Conservation (phyloP, 345 rosid species). For the Acer campestre region DNA sequence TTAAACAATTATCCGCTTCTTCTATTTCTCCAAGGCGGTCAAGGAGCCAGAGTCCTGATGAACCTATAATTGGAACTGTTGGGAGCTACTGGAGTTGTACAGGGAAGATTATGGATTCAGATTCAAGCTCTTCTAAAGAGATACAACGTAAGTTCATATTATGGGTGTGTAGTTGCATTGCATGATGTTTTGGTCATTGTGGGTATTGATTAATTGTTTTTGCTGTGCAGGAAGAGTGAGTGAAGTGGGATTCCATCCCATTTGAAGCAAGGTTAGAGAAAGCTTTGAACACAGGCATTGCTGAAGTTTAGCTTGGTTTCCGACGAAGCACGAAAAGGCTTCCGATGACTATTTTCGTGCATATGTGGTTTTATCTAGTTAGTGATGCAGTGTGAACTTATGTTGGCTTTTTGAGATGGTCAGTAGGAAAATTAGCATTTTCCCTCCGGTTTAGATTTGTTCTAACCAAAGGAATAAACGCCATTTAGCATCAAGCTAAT, state of each 20-base stretch:
- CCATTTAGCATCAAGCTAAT: not conserved
- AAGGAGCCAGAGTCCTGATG: constrained; percentile 36
- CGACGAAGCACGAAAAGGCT: not conserved
- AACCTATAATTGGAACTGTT: constrained; percentile 59
- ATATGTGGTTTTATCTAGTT: not conserved
- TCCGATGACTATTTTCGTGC: not conserved
- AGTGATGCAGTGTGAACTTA: not conserved
- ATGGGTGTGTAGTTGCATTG: not conserved
- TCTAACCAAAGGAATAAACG: not conserved
- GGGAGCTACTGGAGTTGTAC: constrained; percentile 61
- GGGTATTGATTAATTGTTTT: constrained; percentile 3
- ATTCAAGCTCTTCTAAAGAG: constrained; percentile 41
- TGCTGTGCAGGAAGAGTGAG: constrained; percentile 41
- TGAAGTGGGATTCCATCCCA: constrained; percentile 45
- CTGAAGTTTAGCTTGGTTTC: constrained; percentile 15
- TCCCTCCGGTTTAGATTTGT: not conserved
- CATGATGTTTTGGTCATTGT: not conserved
- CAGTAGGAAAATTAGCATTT: not conserved
- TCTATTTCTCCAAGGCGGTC: constrained; percentile 36
- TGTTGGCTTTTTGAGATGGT: constrained; percentile 2
- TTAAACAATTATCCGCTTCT: constrained; percentile 39
- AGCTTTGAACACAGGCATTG: constrained; percentile 31
- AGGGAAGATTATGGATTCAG: constrained; percentile 32
- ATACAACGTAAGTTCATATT: constrained; percentile 13
- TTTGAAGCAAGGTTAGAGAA: constrained; percentile 40